Conservation (phyloP, 257 asterid genomes). For the Solanum chiquidenum region DNA sequence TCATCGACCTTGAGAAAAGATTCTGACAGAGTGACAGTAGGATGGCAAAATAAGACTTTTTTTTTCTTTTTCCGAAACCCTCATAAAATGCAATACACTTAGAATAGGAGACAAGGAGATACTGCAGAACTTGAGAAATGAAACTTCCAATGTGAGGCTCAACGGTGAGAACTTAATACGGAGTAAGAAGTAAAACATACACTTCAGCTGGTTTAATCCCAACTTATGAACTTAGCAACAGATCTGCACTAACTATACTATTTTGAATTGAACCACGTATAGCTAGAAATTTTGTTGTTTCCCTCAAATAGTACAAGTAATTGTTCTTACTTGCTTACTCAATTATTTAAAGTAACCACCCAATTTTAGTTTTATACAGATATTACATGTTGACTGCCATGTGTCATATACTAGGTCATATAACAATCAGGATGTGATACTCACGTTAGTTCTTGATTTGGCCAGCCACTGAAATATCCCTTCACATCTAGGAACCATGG, state of each 20-base stretch:
- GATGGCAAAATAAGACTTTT: neutral
- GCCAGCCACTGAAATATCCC: slow-evolving; percentile 76
- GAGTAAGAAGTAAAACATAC: neutral
- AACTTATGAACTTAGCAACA: neutral
- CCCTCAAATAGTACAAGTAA: neutral
- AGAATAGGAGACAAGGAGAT: neutral
- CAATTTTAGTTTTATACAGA: neutral
- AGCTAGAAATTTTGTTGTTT: neutral
- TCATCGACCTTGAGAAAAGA: neutral
- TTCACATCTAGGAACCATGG: slow-evolving; percentile 67
- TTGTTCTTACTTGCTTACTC: neutral
- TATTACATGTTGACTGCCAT: neutral
- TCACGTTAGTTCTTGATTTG: slow-evolving; percentile 59
- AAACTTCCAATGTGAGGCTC: neutral
- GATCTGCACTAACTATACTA: neutral
- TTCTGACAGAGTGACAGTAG: neutral
- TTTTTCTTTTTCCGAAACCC: neutral
- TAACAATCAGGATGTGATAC: neutral
- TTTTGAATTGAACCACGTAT: neutral
- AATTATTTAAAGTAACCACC: neutral
- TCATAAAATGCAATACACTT: neutral
- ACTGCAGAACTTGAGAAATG: neutral
- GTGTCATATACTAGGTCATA: neutral
- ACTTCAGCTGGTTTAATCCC: neutral
- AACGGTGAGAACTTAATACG: neutral